These are phyloP conservation scores for Neopestalotiopsis clavispora DNA, from an alignment of 2,329 filamentous ascomycete genomes.

Conservation along the genomic window DNA sequence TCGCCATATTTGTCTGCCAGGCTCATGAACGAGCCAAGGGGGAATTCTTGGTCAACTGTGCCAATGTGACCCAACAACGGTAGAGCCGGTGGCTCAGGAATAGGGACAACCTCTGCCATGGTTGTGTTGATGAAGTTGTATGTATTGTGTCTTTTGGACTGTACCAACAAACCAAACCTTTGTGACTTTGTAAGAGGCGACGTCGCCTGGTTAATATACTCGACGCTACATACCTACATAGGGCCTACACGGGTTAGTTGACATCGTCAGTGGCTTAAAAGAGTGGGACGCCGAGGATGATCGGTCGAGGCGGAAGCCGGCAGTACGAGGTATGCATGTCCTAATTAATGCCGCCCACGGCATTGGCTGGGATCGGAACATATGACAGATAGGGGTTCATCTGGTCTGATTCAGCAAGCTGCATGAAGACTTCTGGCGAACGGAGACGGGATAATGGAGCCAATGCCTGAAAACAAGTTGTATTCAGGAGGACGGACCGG, in stretches of 20 bases:
- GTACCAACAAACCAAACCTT: background rate
- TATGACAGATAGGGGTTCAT: background rate
- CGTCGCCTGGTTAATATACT: background rate
- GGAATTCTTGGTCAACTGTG: constrained; percentile 65
- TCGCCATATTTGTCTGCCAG: constrained; percentile 70
- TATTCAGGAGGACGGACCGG: background rate
- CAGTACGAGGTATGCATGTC: background rate
- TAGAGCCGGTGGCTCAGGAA: constrained; percentile 67
- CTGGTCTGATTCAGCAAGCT: background rate
- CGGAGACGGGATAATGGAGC: background rate
- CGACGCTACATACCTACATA: background rate
- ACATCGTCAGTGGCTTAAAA: background rate
- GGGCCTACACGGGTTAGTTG: background rate
- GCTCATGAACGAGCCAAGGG: constrained; percentile 57
- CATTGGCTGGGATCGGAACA: background rate
- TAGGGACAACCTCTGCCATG: constrained; percentile 43
- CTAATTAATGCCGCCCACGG: background rate
- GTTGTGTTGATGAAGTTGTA: constrained; percentile 2
- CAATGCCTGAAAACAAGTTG: background rate
- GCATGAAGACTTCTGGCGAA: background rate
- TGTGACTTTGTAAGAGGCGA: background rate
- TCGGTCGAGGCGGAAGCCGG: background rate
- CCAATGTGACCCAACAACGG: constrained; percentile 70
- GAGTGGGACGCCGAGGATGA: background rate
- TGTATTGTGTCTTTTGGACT: background rate